A percentile compares a stretch with the other conserved stretches of the same genome.
phyloP scores from a whole-genome alignment of 495 filamentous ascomycete genomes.

The Jackrogersella minutella region DNA sequence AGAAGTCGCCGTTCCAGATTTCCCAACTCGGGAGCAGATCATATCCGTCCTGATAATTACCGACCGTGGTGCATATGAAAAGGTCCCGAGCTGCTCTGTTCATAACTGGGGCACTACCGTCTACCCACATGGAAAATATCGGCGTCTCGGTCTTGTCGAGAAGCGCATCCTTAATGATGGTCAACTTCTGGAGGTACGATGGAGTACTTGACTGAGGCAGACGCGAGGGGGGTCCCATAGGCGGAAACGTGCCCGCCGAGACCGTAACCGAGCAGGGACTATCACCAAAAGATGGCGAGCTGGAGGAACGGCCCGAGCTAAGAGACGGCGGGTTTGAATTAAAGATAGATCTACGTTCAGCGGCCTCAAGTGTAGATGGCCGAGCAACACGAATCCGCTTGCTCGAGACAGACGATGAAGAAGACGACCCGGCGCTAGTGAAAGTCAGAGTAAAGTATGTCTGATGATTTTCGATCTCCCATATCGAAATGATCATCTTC shows the following conservation, averaged over 20 bases:
- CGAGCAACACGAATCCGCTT: slow-evolving; percentile 41
- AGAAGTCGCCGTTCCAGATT: slow-evolving; percentile 69
- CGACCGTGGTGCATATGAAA: slow-evolving; percentile 52
- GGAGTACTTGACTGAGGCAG: slow-evolving; percentile 59
- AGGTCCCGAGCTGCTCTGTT: slow-evolving; percentile 68
- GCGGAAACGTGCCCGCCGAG: slow-evolving; percentile 62
- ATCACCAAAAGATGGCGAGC: slow-evolving; percentile 47
- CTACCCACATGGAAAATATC: slow-evolving; percentile 76
- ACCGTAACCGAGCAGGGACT: slow-evolving; percentile 53
- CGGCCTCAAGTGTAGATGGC: slow-evolving; percentile 45
- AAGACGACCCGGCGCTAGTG: slow-evolving; percentile 55
- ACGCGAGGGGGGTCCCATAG: slow-evolving; percentile 64
- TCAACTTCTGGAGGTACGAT: slow-evolving; percentile 69
- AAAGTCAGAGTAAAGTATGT: slow-evolving; percentile 73
- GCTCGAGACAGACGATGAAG: slow-evolving; percentile 32
- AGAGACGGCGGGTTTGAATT: slow-evolving; percentile 54
- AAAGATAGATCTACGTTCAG: slow-evolving; percentile 46
- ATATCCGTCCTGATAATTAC: slow-evolving; percentile 54
- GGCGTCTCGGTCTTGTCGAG: slow-evolving; percentile 72
- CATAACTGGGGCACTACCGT: slow-evolving; percentile 68
- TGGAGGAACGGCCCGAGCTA: slow-evolving; percentile 51
- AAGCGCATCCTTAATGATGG: slow-evolving; percentile 73
- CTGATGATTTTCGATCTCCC: slow-evolving; percentile 63
- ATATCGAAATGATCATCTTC: slow-evolving; percentile 73
- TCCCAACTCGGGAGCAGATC: slow-evolving; percentile 63